Evolutionary conservation across 108 stramenopile species (phyloP).

Genomic region (Mediolabrus comicus): DNA sequence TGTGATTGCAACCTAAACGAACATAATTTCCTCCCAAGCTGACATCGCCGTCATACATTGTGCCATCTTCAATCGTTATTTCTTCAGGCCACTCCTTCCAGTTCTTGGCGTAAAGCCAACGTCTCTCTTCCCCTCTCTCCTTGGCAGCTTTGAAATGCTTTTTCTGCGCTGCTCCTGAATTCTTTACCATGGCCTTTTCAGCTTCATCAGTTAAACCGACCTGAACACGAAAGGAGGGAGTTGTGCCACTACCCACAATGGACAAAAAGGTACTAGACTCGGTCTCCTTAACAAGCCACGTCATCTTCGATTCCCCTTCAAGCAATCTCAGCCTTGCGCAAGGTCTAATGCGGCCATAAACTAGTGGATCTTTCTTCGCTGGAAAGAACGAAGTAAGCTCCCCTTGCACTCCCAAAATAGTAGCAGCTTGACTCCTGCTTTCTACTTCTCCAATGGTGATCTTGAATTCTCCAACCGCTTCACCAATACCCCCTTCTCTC

Average conservation of each 20-base stretch:
- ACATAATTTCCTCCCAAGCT: slow-evolving; percentile 38
- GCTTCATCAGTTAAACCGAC: slow-evolving; percentile 51
- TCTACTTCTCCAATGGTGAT: slow-evolving; percentile 55
- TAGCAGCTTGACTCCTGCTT: slow-evolving; percentile 11
- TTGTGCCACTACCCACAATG: slow-evolving; percentile 24
- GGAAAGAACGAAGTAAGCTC: slow-evolving; percentile 53
- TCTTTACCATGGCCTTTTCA: slow-evolving; percentile 3
- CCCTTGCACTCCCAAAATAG: slow-evolving; percentile 31
- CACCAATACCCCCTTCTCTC: slow-evolving; percentile 43
- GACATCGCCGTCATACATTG: neutral
- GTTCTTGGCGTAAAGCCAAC: slow-evolving; percentile 60
- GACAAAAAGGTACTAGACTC: slow-evolving; percentile 1
- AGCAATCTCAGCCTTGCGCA: slow-evolving; percentile 27
- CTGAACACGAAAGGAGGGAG: slow-evolving; percentile 41
- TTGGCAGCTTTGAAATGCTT: slow-evolving; percentile 27
- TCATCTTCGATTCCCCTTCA: neutral
- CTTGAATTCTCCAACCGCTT: slow-evolving; percentile 51
- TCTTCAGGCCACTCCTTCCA: slow-evolving; percentile 69
- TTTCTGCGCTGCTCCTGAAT: slow-evolving; percentile 8
- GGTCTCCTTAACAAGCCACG: slow-evolving; percentile 7
- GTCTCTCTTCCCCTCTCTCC: slow-evolving; percentile 35
- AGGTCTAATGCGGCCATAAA: slow-evolving; percentile 23
- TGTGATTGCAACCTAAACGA: slow-evolving; percentile 47
- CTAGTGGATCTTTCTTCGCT: slow-evolving; percentile 42
- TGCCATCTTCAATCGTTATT: slow-evolving; percentile 24